Conservation (phyloP, 306 rosid species). For the Quercus aquifolioides region DNA sequence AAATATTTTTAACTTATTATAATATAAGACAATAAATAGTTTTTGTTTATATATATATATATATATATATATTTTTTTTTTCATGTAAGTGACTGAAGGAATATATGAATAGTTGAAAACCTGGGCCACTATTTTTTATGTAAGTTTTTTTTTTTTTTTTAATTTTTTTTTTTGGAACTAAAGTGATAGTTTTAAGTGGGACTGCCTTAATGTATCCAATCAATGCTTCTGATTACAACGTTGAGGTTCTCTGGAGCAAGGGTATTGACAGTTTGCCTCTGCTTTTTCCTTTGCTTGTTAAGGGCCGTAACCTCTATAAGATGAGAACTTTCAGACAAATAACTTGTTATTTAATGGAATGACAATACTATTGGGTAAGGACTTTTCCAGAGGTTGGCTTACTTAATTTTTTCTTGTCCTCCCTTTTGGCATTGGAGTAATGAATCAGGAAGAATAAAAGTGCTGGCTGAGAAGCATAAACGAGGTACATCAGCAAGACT, state of each 20-base stretch:
- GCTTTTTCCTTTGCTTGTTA: slow-evolving; percentile 64
- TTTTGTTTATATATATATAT: too few relatives aligned
- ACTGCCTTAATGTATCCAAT: background rate
- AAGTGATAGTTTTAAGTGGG: too few relatives aligned
- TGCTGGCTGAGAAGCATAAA: slow-evolving; percentile 72
- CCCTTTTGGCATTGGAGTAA: slow-evolving; percentile 55
- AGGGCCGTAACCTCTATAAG: slow-evolving; percentile 83
- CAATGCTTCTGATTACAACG: slow-evolving; percentile 35
- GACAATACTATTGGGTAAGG: background rate
- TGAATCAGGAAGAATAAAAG: slow-evolving; percentile 62
- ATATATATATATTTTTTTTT: too few relatives aligned
- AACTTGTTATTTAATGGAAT: background rate
- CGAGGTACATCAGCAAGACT: slow-evolving; percentile 72
- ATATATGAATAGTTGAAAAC: too few relatives aligned
- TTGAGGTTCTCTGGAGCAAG: slow-evolving; percentile 77
- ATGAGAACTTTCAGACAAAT: slow-evolving; percentile 74
- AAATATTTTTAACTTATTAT: too few relatives aligned
- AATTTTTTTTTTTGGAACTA: too few relatives aligned
- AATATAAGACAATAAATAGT: too few relatives aligned
- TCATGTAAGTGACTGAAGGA: too few relatives aligned
- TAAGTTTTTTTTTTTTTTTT: too few relatives aligned
- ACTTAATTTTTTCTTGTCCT: slow-evolving; percentile 8
- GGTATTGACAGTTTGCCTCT: slow-evolving; percentile 52
- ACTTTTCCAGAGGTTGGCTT: background rate
- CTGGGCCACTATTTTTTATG: too few relatives aligned